Conservation (phyloP, 1,284 basidiomycete species). For the Ustilago tritici region DNA sequence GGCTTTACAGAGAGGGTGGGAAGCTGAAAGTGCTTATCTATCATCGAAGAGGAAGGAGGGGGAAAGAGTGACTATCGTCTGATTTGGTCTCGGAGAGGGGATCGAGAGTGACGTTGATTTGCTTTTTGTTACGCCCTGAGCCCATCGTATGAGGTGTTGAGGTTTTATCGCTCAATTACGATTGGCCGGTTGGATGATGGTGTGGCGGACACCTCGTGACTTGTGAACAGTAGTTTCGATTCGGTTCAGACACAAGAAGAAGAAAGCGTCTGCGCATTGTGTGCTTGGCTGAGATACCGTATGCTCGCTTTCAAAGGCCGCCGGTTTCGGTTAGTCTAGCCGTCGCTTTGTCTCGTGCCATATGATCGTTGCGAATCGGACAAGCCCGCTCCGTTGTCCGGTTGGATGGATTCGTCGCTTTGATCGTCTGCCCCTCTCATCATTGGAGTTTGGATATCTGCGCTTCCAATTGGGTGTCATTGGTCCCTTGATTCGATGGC, state of each 20-base stretch:
- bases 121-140: not conserved
- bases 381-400: not conserved
- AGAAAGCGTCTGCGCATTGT: too few species aligned
- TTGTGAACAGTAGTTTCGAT: not conserved
- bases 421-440: not conserved
- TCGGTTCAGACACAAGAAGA: too few species aligned
- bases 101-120: not conserved
- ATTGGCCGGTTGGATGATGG: not conserved
- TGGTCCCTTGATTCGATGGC: not conserved
- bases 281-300: too few species aligned
- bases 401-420: not conserved
- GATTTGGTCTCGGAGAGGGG: not conserved
- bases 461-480: not conserved
- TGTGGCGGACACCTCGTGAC: not conserved
- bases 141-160: not conserved
- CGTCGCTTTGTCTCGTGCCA: not conserved
- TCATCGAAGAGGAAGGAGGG: too few species aligned
- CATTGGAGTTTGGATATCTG: not conserved
- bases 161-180: constrained; percentile 1
- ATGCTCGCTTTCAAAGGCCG: not conserved
- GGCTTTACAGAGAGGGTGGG: too few species aligned
- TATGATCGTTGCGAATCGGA: not conserved
- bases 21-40: too few species aligned
- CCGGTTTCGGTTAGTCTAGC: not conserved
- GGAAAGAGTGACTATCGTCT: not conserved